Evolutionary conservation across 352 stramenopile species (phyloP), one percentile per base, ranked within the genome.

Genomic region (Globisporangium okanoganense): DNA sequence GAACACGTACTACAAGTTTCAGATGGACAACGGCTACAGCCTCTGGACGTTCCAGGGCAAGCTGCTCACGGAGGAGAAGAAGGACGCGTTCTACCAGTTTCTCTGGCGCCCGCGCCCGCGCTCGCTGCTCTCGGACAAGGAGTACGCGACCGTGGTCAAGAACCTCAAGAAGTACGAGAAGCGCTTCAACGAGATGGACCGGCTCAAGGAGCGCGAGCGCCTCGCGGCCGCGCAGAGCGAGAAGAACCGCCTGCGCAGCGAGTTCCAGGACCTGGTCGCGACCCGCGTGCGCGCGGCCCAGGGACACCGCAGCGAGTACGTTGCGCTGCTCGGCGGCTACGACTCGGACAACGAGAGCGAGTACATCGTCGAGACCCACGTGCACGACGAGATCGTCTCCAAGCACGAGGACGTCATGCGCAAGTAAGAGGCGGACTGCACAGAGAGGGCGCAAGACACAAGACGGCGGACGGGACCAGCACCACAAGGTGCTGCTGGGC

Each of bases 11-110:
- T 98, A 98, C 81, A 98, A 98, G 78, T 98, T 98, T 77, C 92
- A 96, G 56, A 98, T 99, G 92, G 97, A 99, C 85, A 99, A 99
- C 66, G 97, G 97, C 53, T 99, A 97, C 81, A 98, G 95, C 61
- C 71, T 99, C 22, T 98, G 95, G 95, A 97, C 88, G 41, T 99
- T 99, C 87, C 97, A 99, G 79, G 97, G 97, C 24, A 97, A 96
- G 69, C 83, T 97, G 64, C 74, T 99, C 0, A 76, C 87, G 41
- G 92, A 98, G 67, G 84, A 97, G 69, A 97, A 96, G 63, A 99
- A 98, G 71, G 95, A 99, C 63, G 86, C 95, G 47, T 99, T 99
- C 73, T 99, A 99, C 74, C 85, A 94, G 71, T 92, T 95, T 61
- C 57, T 92, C 41, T 93, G 85, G 83, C 85, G 97, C 48, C 97